Evolutionary conservation across 2,329 filamentous ascomycete genomes (phyloP), one percentile per base, ranked within the genome.

Genomic region (Raffaelea albimanens): DNA sequence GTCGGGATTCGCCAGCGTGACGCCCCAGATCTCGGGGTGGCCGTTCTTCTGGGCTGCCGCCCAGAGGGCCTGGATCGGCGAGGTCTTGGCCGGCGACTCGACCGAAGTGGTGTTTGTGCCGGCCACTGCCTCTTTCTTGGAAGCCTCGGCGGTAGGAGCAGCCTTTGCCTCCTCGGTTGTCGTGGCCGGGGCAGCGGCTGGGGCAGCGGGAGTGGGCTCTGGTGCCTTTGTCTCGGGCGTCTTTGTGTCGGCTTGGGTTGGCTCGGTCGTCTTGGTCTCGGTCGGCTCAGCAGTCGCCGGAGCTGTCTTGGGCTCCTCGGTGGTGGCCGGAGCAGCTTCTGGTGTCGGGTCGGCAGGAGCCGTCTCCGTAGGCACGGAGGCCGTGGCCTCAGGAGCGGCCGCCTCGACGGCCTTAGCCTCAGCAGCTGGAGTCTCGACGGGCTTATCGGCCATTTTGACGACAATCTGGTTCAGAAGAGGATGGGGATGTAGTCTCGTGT

Each of bases 21-120:
- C 80, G 43, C 90, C 90, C 80, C 90, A 97, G 75, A 96, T 86
- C 71, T 96, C 89, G 45, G 68, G 68, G 65, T 95, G 75, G 16
- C 67, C 72, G 45, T 50, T 25, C 4, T 50, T 48, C 48, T 59
- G 47, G 42, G 56, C 58, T 16, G 54, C 49, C 3, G 50, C 51
- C 55, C 56, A 63, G 10, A 65, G 54, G 25, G 58, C 36, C 50
- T 55, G 51, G 39, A 56, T 38, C 21, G 51, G 48, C 11, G 40
- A 40, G 16, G 19, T 25, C 19, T 29, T 16, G 38, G 40, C 13
- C 20, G 40, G 14, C 13, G 40, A 13, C 18, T 48, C 39, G 3
- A 36, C 19, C 23, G 22, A 38, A 19, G 36, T 36, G 16, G 36
- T 2, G 20, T 34, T n/a, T 22, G 43, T 38, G 14, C 33, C 44